Evolutionary conservation across 2,329 filamentous ascomycete species (phyloP).

Genomic region (Diaporthe destruens): DNA sequence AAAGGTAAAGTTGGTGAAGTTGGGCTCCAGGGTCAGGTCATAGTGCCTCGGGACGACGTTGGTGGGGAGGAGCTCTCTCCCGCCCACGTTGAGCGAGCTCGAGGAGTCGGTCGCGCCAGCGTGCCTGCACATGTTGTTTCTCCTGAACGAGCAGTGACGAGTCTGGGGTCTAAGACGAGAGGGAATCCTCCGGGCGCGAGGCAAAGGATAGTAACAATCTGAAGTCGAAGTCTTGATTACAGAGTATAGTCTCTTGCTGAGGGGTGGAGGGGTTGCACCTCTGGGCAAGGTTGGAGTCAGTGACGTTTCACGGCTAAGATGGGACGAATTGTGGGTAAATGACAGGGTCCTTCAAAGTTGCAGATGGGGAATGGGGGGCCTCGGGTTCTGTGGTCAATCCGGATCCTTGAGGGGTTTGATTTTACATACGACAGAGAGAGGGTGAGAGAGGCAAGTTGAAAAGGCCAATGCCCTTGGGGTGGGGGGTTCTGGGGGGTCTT

Average conservation of each 20-base stretch:
- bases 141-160: constrained; percentile 80
- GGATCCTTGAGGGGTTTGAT: constrained; percentile 1
- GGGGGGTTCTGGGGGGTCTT: no score
- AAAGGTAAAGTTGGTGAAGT: constrained; percentile 90
- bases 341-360: constrained; percentile 12
- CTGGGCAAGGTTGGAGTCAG: constrained; percentile 35
- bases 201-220: constrained; percentile 32
- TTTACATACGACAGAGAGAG: constrained; percentile 8
- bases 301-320: constrained; percentile 25
- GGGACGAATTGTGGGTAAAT: constrained; percentile 34
- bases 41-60: constrained; percentile 96
- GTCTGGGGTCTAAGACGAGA: constrained; percentile 42
- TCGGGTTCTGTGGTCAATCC: constrained; percentile 2
- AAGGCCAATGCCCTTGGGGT: background rate
- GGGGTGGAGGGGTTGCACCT: constrained; percentile 34
- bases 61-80: constrained; percentile 87
- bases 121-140: constrained; percentile 76
- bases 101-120: constrained; percentile 52
- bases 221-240: constrained; percentile 37
- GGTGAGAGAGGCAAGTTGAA: background rate
- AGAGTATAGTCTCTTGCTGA: constrained; percentile 38
- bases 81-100: constrained; percentile 55
- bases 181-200: constrained; percentile 38
- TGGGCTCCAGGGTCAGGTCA: constrained; percentile 89
- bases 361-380: background rate